Evolutionary conservation across 805 yeast species (phyloP).

Genomic region (Pichia thaimueangensis): DNA sequence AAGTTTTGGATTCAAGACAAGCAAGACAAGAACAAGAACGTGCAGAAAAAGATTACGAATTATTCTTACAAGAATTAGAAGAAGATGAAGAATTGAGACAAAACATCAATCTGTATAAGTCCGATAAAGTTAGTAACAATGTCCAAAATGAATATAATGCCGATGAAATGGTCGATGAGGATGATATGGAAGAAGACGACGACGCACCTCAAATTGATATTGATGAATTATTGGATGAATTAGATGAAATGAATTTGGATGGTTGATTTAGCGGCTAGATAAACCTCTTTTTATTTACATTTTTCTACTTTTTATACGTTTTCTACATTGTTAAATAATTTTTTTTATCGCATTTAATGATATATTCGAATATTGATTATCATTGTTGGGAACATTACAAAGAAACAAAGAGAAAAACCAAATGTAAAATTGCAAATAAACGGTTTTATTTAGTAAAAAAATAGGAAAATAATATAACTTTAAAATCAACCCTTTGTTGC

Average conservation of each 20-base stretch:
- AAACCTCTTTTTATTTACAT: too few relatives aligned
- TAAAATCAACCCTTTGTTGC: conserved; percentile 1
- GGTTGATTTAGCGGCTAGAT: conserved; percentile 34
- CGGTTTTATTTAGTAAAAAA: too few relatives aligned
- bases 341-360: too few relatives aligned
- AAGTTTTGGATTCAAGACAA: conserved; percentile 45
- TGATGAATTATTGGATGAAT: conserved; percentile 89
- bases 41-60: conserved; percentile 91
- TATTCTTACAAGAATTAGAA: conserved; percentile 94
- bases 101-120: conserved; percentile 82
- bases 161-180: conserved; percentile 31
- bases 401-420: too few relatives aligned
- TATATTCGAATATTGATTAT: too few relatives aligned
- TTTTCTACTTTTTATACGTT: too few relatives aligned
- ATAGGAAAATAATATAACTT: too few relatives aligned
- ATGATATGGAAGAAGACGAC: conserved; percentile 50
- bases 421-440: too few relatives aligned
- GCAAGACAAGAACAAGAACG: conserved; percentile 85
- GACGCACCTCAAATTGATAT: conserved; percentile 86
- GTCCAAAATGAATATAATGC: conserved; percentile 13
- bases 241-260: conserved; percentile 87
- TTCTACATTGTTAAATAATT: too few relatives aligned
- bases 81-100: conserved; percentile 94
- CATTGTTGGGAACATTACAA: too few relatives aligned
- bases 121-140: conserved; percentile 32